Evolutionary conservation across 805 yeast species (phyloP), one percentile per base, ranked within the genome.

Genomic region (Cyberlindnera americana): DNA sequence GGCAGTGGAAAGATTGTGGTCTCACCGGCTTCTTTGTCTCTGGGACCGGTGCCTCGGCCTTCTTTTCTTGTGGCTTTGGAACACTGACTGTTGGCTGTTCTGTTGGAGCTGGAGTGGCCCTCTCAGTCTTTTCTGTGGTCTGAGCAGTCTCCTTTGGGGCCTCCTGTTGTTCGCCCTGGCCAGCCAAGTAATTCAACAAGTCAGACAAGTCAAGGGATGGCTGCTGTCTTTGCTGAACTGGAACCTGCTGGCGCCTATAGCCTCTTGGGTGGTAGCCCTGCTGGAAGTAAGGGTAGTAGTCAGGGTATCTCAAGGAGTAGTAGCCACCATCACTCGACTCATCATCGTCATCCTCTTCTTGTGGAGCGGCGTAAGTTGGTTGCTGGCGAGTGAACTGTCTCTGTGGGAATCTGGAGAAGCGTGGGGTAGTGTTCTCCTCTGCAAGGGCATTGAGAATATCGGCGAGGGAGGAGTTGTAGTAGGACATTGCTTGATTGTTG

Each of bases 371-470:
- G 24, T 21, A 38, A 26, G 35, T 22, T 9, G 36, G 38, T 13
- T 25, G 39, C 19, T 36, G 47, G 17, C 41, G 47, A 19, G 35
- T 22, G 22, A 14, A 19, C 35, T 32, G 37, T 39, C 44, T 39
- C 21, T 33, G 37, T 16, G 38, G 48, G 43, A 40, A 38, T 14
- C 39, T 36, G 38, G 41, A 33, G 43, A 17, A 25, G 18, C 41
- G 43, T 19, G 39, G 47, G 15, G 39, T 40, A 21, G 25, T 30
- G 18, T 28, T 37, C 18, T 40, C 41, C 24, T 41, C 38, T 13
- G 48, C 47, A n/a, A 50, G 36, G 11, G 56, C 54, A 16, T 46
- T 40, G 32, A 52, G 28, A 41, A 52, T 32, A 29, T 50, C 54
- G n/a, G 52, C 54, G 19, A 52, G 43, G 15, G 53, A 29, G 4